Percentiles rank a stretch among this genome's conserved stretches.
Evolutionary conservation across 805 yeast genomes (phyloP).

Genomic region (Kodamaea lidongshanica): DNA sequence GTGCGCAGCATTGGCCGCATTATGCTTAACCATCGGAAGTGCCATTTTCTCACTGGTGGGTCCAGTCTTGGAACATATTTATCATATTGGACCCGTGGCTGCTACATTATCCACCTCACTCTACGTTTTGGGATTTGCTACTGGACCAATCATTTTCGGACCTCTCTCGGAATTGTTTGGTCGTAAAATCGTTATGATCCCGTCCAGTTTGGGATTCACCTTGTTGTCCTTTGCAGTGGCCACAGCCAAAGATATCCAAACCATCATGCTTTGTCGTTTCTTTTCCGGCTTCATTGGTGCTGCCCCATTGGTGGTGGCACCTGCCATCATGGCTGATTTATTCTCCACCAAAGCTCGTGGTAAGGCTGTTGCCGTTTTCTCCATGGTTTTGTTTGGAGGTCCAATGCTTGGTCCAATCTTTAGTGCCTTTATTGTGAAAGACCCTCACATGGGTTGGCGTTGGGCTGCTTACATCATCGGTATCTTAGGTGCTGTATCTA

Average conservation of each 20-base stretch:
- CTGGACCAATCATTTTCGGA: slow-evolving; percentile 65
- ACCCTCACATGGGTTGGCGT: slow-evolving; percentile 45
- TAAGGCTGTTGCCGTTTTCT: slow-evolving; percentile 63
- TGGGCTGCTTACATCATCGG: slow-evolving; percentile 52
- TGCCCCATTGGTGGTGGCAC: slow-evolving; percentile 78
- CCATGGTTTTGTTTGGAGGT: slow-evolving; percentile 69
- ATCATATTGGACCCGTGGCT: slow-evolving; percentile 59
- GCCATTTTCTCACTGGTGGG: slow-evolving; percentile 62
- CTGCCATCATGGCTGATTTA: slow-evolving; percentile 83
- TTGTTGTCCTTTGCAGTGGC: slow-evolving; percentile 60
- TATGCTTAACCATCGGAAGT: slow-evolving; percentile 15
- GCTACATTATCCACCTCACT: slow-evolving; percentile 71
- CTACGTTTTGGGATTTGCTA: slow-evolving; percentile 88
- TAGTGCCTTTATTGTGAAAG: slow-evolving; percentile 36
- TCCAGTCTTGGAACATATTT: slow-evolving; percentile 42
- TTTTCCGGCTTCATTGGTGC: slow-evolving; percentile 80
- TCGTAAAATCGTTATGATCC: slow-evolving; percentile 38
- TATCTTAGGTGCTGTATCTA: slow-evolving; percentile 27
- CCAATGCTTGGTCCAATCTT: slow-evolving; percentile 79
- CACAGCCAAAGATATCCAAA: slow-evolving; percentile 70
- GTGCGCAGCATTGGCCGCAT: slow-evolving; percentile 29
- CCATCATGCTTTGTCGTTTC: slow-evolving; percentile 70
- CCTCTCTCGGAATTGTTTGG: slow-evolving; percentile 19
- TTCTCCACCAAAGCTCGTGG: slow-evolving; percentile 65
- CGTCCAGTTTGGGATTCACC: slow-evolving; percentile 29